A percentile compares a stretch with the other conserved stretches of the same genome.
Evolutionary conservation across 345 rosid genomes (phyloP).

Genomic region (Ailanthus altissimus): DNA sequence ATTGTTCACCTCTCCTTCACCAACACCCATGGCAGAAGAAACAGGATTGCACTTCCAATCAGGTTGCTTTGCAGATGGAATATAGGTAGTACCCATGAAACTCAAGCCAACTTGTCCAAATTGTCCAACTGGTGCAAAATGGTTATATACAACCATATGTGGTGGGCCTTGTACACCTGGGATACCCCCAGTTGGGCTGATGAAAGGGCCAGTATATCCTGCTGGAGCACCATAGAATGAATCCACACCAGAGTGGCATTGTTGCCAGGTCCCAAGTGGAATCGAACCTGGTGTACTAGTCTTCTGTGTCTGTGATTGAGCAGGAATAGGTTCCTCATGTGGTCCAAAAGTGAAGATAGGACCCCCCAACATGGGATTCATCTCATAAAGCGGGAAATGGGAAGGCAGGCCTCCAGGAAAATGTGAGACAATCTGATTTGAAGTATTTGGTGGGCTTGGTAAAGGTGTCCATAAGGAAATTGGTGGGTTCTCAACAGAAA

Average conservation of each 20-base stretch:
- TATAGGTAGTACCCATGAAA: constrained; percentile 90
- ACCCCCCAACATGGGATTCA: constrained; percentile 86
- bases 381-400: constrained; percentile 88
- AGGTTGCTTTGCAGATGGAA: constrained; percentile 90
- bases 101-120: constrained; percentile 93
- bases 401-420: constrained; percentile 78
- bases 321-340: constrained; percentile 65
- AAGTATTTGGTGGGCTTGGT: constrained; percentile 70
- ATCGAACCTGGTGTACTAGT: constrained; percentile 57
- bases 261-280: constrained; percentile 79
- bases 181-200: constrained; percentile 82
- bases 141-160: constrained; percentile 95
- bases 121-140: constrained; percentile 98
- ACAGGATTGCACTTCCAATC: constrained; percentile 88
- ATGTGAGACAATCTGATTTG: constrained; percentile 80
- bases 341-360: constrained; percentile 93
- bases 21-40: constrained; percentile 56
- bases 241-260: constrained; percentile 81
- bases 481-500: constrained; percentile 86
- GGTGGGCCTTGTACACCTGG: constrained; percentile 93
- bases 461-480: constrained; percentile 82
- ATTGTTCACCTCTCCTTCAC: constrained; percentile 65
- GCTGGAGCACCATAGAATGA: constrained; percentile 91
- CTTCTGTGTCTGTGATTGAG: constrained; percentile 78
- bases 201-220: constrained; percentile 84